Evolutionary conservation across 345 rosid genomes (phyloP).

Genomic region (Luvunga scandens): DNA sequence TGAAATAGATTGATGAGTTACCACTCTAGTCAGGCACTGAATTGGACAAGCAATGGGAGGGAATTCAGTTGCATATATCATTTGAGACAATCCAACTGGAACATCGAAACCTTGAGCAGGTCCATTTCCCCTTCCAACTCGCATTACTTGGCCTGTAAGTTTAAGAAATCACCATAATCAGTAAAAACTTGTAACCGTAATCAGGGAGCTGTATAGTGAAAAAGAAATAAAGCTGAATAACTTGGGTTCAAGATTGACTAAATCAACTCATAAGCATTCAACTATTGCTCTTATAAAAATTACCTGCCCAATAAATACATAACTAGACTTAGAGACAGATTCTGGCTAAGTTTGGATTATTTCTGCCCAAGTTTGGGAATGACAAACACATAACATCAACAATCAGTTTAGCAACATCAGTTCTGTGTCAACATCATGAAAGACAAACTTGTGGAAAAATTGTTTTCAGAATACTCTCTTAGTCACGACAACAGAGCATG

Average conservation of each 20-base stretch:
- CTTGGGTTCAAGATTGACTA: conserved; percentile 8
- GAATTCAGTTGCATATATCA: conserved; percentile 12
- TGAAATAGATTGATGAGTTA: not conserved
- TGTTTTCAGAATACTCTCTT: not conserved
- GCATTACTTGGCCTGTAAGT: conserved; percentile 22
- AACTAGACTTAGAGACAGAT: too few species aligned
- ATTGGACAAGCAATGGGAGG: not conserved
- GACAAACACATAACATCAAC: not conserved
- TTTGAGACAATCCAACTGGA: conserved; percentile 17
- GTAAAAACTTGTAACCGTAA: not conserved
- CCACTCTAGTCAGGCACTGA: not conserved
- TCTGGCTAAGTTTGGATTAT: too few species aligned
- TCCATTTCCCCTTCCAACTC: conserved; percentile 3
- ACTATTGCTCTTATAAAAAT: not conserved
- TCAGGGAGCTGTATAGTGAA: not conserved
- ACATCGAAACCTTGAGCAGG: conserved; percentile 7
- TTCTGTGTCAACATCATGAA: not conserved
- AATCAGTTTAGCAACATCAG: not conserved
- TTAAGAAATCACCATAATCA: not conserved
- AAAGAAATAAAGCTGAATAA: not conserved
- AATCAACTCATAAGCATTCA: conserved; percentile 13
- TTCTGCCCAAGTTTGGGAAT: not conserved
- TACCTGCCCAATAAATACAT: not conserved
- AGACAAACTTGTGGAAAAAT: not conserved
- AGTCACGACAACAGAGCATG: not conserved